Evolutionary conservation across 257 asterid genomes (phyloP).

Genomic region (Scutellaria baicalensis): DNA sequence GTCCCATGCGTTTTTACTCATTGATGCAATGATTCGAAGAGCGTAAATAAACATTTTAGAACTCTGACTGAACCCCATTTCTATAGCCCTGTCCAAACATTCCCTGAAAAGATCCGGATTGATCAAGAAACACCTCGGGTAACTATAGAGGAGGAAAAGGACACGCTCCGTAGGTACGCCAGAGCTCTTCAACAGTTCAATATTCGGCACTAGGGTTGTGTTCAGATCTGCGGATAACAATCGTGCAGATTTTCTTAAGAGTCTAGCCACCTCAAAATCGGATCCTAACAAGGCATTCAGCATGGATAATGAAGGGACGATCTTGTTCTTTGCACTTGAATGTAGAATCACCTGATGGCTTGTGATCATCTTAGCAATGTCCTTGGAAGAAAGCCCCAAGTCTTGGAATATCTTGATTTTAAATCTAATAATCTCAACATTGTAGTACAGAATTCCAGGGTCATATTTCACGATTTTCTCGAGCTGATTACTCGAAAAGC

Average conservation of each 20-base stretch:
- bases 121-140: conserved; percentile 19
- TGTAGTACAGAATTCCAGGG: no score
- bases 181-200: conserved; percentile 30
- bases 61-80: conserved; percentile 10
- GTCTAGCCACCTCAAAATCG: conserved; percentile 16
- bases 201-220: conserved; percentile 27
- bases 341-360: background rate
- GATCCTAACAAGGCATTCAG: conserved; percentile 28
- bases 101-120: conserved; percentile 8
- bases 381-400: background rate
- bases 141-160: background rate
- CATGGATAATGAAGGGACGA: conserved; percentile 20
- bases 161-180: conserved; percentile 28
- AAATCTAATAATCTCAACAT: no score
- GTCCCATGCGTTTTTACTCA: background rate
- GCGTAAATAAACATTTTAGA: conserved; percentile 9
- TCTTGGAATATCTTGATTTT: background rate
- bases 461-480: background rate
- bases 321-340: background rate
- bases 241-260: conserved; percentile 9
- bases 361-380: background rate
- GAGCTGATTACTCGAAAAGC: conserved; percentile 32
- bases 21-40: background rate
- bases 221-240: conserved; percentile 18
- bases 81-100: background rate